phyloP scores from a whole-genome alignment of 2,329 filamentous ascomycete genomes.

The Cladosporium velox region DNA sequence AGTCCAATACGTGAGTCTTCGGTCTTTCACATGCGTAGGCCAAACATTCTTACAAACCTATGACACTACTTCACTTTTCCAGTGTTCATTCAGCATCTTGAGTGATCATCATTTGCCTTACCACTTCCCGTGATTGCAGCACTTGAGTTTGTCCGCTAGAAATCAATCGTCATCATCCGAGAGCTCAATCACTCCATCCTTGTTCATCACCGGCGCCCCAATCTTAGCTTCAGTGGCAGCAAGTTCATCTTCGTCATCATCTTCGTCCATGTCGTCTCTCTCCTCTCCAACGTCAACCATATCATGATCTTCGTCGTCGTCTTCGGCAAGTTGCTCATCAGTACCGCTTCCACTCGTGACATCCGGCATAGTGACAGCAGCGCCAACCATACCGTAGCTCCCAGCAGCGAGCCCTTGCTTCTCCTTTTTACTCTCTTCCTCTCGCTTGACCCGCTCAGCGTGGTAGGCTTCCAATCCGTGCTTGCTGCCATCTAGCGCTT shows the following conservation, averaged over 20 bases:
- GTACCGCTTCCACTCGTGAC: neutral
- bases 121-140: neutral
- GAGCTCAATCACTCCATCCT: conserved; percentile 4
- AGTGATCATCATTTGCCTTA: neutral
- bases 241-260: neutral
- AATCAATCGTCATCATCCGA: neutral
- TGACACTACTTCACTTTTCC: neutral
- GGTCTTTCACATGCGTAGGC: neutral
- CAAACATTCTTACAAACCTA: neutral
- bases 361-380: conserved; percentile 14
- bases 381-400: conserved; percentile 18
- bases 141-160: neutral
- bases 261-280: neutral
- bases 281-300: conserved; percentile 12
- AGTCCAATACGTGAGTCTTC: neutral
- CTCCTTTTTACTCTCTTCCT: conserved; percentile 23
- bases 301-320: conserved; percentile 13
- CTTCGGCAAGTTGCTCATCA: neutral
- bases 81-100: neutral
- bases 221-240: neutral
- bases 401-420: conserved; percentile 21
- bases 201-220: neutral
- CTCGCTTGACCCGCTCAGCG: conserved; percentile 27
- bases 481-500: conserved; percentile 33
- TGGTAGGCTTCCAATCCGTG: conserved; percentile 30